Conservation (phyloP, 1,284 basidiomycete genomes). For the Earliella scabrosa region DNA sequence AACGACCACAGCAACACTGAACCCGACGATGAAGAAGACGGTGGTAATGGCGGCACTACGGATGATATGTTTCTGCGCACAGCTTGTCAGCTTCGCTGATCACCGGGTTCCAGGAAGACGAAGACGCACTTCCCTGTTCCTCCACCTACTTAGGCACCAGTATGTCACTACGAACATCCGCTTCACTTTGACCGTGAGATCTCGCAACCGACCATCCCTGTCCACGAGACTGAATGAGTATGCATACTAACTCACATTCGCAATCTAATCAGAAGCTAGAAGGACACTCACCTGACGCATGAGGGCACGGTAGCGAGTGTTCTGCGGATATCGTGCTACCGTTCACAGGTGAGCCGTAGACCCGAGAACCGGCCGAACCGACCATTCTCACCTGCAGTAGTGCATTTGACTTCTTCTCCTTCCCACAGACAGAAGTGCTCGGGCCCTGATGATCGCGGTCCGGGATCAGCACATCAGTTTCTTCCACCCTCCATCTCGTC, state of each 20-base stretch:
- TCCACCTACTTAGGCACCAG: too few relatives aligned
- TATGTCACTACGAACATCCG: too few relatives aligned
- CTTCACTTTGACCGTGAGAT: not conserved
- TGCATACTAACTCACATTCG: not conserved
- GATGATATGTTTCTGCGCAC: conserved; percentile 1
- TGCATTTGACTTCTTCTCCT: not conserved
- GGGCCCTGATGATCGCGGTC: too few relatives aligned
- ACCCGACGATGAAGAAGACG: not conserved
- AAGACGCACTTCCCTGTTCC: not conserved
- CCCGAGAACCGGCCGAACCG: not conserved
- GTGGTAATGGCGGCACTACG: not conserved
- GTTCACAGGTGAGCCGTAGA: not conserved
- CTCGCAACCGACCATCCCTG: not conserved
- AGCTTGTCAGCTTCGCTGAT: not conserved
- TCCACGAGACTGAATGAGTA: too few relatives aligned
- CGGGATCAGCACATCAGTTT: too few relatives aligned
- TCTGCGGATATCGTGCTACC: not conserved
- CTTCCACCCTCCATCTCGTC: too few relatives aligned
- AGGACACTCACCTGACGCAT: not conserved
- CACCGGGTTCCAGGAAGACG: not conserved
- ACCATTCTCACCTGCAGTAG: not conserved
- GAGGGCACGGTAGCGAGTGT: not conserved
- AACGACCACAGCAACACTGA: not conserved
- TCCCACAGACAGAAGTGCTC: too few relatives aligned
- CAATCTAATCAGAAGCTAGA: not conserved